Base-by-base conservation (phyloP, 2,329 filamentous ascomycete genomes). In the Diaporthe citrichinensis region DNA sequence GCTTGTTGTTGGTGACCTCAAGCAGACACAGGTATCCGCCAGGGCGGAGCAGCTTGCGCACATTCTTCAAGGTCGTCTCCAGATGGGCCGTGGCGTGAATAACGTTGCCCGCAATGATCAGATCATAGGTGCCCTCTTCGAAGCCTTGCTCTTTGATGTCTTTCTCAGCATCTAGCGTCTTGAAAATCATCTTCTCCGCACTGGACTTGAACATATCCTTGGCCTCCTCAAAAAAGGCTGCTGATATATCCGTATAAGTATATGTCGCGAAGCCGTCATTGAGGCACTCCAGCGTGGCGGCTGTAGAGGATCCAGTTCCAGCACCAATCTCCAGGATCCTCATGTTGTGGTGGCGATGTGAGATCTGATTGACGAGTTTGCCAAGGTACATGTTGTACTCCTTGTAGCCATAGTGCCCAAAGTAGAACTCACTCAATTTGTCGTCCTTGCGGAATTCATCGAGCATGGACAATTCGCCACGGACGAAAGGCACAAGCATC, bases 11-110 rank as follows among this genome's bases (percentile, higher is more conserved):
- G 0, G 80, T 82, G 2, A 85, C 77, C 75, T 90, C 88, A 7
- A 85, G 74, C 0, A 89, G 61, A 1, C 90, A 51, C 0, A 90
- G 79, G 51, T 85, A 84, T 0, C 88, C 88, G 1, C 85, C 86
- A 0, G 88, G 85, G 31, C 83, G 85, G 0, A 88, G 78, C 0
- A 88, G 77, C 0, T 76, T 76, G 0, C 86, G 82, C 0, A 83
- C 78, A 71, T 87, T 84, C 4, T 44, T 34, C 49, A 82, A 77
- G 44, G 78, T 82, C 61, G 78, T 51, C 58, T 73, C 77, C 75
- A 83, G 59, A 74, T 71, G 53, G 1, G 31, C 17, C 1, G 85
- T 87, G 1, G 85, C 84, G 71, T 87, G 84, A 0, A 88, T 77
- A 3, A 85, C 82, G 46, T 82, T 80, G 7, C 81, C 81, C 1